Evolutionary conservation across 192 early-diverging fungal species (phyloP), one percentile per base, ranked within the genome.

Genomic region (Coemansia erecta): DNA sequence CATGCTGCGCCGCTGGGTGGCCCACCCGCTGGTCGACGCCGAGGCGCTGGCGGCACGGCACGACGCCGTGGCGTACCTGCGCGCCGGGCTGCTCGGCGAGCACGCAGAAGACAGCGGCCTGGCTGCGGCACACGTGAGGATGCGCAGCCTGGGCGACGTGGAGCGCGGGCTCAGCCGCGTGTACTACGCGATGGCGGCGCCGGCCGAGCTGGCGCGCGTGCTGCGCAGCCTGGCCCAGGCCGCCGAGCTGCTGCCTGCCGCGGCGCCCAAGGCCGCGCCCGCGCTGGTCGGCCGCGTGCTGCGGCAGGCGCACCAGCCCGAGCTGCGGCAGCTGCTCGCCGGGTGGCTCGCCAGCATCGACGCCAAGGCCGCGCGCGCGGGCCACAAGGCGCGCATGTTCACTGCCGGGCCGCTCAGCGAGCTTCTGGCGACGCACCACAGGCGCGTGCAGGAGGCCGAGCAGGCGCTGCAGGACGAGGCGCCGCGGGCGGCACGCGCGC

Each of bases 101-200:
- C 40, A n/a, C 35, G 18, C 15, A 39, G 19, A 4, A 51, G 52
- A 3, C 53, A 56, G 39, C 37, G 54, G 31, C 45, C 81, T 71
- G 49, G 52, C 15, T 60, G 74, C 39, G 41, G 72, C 89, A 47
- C 66, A 72, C 18, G 72, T 58, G 15, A 73, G 73, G 35, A 63
- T 88, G 37, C 43, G 67, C 7, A 56, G 80, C 42, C 68, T 97
- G 54, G 91, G 91, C 18, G 97, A 99, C 66, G 56, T 99, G 31
- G 97, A 99, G 72, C 85, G 97, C n/a, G 82, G 91, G 1, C 88
- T 99, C 44, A 86, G 91, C 26, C 78, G 95, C 8, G 88, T 99
- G 18, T 94, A 95, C 66, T 86, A 91, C 17, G 86, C 85, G 6
- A 83, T 82, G 42, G 92, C 92, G 63, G 82, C 81, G 19, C 88